phyloP scores from a whole-genome alignment of 495 filamentous ascomycete genomes.

The Penicillium parvum region DNA sequence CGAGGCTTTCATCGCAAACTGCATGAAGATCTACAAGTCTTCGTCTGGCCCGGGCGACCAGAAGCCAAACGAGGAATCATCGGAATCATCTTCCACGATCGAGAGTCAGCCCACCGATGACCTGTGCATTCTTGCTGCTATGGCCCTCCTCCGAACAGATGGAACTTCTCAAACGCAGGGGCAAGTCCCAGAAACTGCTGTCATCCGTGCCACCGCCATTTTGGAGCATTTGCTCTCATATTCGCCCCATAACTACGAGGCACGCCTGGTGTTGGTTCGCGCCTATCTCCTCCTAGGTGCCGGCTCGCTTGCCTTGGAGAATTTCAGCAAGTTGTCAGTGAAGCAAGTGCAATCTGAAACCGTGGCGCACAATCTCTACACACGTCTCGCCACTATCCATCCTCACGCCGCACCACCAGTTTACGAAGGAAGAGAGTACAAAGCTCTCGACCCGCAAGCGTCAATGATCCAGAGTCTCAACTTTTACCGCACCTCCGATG shows the following conservation, averaged over 20 bases:
- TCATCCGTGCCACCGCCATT: conserved; percentile 50
- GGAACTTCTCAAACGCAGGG: conserved; percentile 14
- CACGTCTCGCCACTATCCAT: conserved; percentile 54
- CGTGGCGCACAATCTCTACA: conserved; percentile 53
- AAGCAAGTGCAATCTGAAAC: conserved; percentile 60
- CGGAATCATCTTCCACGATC: conserved; percentile 31
- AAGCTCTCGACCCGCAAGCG: conserved; percentile 41
- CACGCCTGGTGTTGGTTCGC: conserved; percentile 50
- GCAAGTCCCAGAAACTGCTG: conserved; percentile 29
- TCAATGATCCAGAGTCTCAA: conserved; percentile 39
- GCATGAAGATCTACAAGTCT: conserved; percentile 43
- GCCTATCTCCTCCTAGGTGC: conserved; percentile 52
- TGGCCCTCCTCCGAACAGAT: conserved; percentile 47
- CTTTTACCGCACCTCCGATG: conserved; percentile 35
- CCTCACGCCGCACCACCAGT: conserved; percentile 41
- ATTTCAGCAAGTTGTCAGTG: conserved; percentile 52
- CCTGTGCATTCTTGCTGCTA: conserved; percentile 51
- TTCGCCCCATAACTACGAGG: conserved; percentile 56
- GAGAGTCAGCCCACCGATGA: conserved; percentile 58
- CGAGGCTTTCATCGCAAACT: conserved; percentile 44
- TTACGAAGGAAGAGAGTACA: conserved; percentile 39
- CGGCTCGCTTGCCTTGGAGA: conserved; percentile 48
- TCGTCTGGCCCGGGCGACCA: conserved; percentile 1
- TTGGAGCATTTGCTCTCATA: conserved; percentile 46
- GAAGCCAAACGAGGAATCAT: conserved; percentile 1